Evolutionary conservation across 148 eudicot species (phyloP).

Genomic region (Cornus controversa): DNA sequence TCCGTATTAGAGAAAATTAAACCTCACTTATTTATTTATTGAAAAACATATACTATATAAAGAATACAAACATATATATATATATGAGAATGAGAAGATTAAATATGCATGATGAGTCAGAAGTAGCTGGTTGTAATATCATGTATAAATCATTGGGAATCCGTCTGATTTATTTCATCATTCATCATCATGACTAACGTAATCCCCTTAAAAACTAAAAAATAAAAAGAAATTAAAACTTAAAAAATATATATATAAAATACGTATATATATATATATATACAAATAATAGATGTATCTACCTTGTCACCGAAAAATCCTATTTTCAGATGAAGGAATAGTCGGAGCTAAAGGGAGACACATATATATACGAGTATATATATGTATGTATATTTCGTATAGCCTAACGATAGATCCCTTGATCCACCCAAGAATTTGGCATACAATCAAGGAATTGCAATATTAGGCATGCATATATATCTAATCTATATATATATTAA

Average conservation of each 20-base stretch:
- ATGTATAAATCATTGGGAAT: conserved; percentile 33
- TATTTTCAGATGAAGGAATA: not conserved
- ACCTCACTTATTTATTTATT: too few relatives aligned
- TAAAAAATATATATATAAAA: too few relatives aligned
- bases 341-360: conserved; percentile 29
- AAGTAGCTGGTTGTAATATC: conserved; percentile 28
- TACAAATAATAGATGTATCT: conserved; percentile 15
- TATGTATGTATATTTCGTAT: not conserved
- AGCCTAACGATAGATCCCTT: conserved; percentile 36
- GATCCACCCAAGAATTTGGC: not conserved
- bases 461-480: conserved; percentile 10
- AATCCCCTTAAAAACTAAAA: not conserved
- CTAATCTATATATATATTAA: too few relatives aligned
- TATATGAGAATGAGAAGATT: too few relatives aligned
- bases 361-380: conserved; percentile 18
- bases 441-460: conserved; percentile 18
- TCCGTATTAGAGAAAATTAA: too few relatives aligned
- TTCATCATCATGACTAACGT: conserved; percentile 6
- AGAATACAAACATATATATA: too few relatives aligned
- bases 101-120: conserved; percentile 10
- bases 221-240: not conserved
- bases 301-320: conserved; percentile 28
- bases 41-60: too few relatives aligned
- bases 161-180: conserved; percentile 30
- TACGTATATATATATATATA: too few relatives aligned